Conservation (phyloP, 2,329 filamentous ascomycete genomes). For the Coniella lustricola region DNA sequence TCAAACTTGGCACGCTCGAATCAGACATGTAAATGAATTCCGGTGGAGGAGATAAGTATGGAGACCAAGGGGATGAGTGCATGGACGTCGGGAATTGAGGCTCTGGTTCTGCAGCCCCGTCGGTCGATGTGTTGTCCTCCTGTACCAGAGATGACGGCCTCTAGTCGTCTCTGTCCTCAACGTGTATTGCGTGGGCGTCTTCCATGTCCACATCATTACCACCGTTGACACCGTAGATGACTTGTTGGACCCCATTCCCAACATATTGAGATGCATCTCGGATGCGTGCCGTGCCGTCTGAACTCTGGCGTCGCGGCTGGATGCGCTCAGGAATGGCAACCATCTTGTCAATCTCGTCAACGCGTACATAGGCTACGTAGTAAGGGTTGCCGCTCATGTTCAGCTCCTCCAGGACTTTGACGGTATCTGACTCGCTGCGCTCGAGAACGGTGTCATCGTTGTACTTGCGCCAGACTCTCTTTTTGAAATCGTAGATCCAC, state of each 20-base stretch:
- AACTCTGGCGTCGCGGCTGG: no score
- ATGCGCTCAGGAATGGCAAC: conserved; percentile 21
- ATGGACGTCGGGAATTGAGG: no score
- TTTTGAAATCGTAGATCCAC: conserved; percentile 85
- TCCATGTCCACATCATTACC: not conserved
- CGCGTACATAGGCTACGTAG: conserved; percentile 29
- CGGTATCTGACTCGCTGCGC: conserved; percentile 44
- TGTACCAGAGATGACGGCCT: not conserved
- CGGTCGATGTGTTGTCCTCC: no score
- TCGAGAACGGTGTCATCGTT: conserved; percentile 80
- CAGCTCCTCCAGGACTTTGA: conserved; percentile 62
- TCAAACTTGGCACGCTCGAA: no score
- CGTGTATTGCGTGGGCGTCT: conserved; percentile 1
- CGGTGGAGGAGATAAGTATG: no score
- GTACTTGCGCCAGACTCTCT: conserved; percentile 81
- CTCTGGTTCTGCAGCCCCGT: no score
- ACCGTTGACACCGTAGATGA: not conserved
- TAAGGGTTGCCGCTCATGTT: conserved; percentile 64
- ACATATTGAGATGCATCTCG: no score
- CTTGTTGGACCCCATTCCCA: not conserved
- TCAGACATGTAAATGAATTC: no score
- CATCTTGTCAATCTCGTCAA: conserved; percentile 21
- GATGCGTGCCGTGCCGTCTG: no score
- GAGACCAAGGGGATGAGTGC: no score
- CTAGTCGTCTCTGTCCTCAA: conserved; percentile 7